These are phyloP conservation scores for Yamadazyma dushanensis DNA, from an alignment of 1,139 yeast genomes.

Conservation along the genomic window DNA sequence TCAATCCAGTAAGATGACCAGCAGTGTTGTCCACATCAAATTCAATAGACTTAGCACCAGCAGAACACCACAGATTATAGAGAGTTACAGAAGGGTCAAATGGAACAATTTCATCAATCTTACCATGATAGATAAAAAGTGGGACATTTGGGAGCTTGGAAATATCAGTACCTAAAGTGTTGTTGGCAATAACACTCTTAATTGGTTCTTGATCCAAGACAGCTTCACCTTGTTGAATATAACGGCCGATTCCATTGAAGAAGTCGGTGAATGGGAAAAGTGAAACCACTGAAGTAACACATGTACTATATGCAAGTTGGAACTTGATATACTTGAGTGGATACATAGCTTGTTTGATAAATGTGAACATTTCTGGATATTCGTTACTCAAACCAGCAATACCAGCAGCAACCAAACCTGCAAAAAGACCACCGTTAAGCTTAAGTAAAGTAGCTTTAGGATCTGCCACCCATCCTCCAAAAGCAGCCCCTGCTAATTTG, in stretches of 20 bases:
- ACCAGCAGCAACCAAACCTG: conserved; percentile 32
- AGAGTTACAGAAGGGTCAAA: conserved; percentile 22
- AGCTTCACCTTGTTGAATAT: conserved; percentile 17
- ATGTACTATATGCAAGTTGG: conserved; percentile 16
- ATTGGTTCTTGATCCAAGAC: conserved; percentile 19
- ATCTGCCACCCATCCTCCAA: conserved; percentile 36
- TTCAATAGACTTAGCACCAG: conserved; percentile 30
- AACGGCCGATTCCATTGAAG: conserved; percentile 18
- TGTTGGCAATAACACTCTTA: conserved; percentile 17
- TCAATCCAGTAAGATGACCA: conserved; percentile 28
- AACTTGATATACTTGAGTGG: conserved; percentile 15
- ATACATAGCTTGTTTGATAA: conserved; percentile 12
- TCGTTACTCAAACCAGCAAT: conserved; percentile 29
- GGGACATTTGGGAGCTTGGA: conserved; percentile 29
- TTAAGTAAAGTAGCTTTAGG: conserved; percentile 23
- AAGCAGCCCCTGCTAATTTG: conserved; percentile 29
- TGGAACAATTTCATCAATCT: conserved; percentile 30
- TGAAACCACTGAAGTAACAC: conserved; percentile 15
- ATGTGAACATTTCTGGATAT: conserved; percentile 22
- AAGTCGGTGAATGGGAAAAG: conserved; percentile 16
- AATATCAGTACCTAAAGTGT: conserved; percentile 22
- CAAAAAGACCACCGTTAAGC: conserved; percentile 24
- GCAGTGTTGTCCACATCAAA: conserved; percentile 24
- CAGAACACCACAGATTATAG: conserved; percentile 32
- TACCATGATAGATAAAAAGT: conserved; percentile 34